Conservation (phyloP, 106 monocot genomes). For the Vanilla planifolia region DNA sequence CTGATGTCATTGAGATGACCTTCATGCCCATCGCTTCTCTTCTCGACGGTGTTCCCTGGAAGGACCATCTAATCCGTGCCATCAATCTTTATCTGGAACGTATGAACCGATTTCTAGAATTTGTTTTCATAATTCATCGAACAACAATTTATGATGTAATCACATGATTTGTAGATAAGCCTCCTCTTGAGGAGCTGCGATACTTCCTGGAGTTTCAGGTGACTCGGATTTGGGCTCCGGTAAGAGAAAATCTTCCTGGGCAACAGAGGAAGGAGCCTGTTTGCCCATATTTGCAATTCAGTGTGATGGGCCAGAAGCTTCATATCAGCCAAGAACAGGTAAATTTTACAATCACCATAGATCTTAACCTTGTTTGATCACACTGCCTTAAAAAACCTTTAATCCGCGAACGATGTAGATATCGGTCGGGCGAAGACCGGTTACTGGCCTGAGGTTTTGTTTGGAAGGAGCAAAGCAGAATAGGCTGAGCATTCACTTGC, state of each 20-base stretch:
- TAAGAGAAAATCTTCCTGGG: slow-evolving; percentile 50
- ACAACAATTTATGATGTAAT: no score
- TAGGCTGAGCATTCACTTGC: slow-evolving; percentile 51
- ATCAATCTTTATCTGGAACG: slow-evolving; percentile 84
- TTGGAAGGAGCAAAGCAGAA: slow-evolving; percentile 67
- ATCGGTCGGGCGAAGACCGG: slow-evolving; percentile 63
- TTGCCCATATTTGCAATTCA: slow-evolving; percentile 84
- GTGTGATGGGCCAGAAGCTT: slow-evolving; percentile 83
- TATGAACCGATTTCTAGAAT: slow-evolving; percentile 14
- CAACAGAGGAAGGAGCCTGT: slow-evolving; percentile 80
- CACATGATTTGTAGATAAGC: no score
- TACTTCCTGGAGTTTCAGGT: slow-evolving; percentile 89
- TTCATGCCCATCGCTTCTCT: slow-evolving; percentile 70
- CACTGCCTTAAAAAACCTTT: neutral
- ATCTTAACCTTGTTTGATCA: neutral
- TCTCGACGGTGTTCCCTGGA: slow-evolving; percentile 65
- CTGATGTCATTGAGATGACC: slow-evolving; percentile 80
- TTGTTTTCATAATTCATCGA: neutral
- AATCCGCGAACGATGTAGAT: slow-evolving; percentile 32
- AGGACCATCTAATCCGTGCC: slow-evolving; percentile 70
- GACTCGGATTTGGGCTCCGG: slow-evolving; percentile 69
- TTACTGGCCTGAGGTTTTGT: slow-evolving; percentile 61
- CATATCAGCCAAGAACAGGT: slow-evolving; percentile 95
- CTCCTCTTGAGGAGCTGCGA: slow-evolving; percentile 75
- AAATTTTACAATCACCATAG: neutral